Evolutionary conservation across 2,329 filamentous ascomycete species (phyloP).

Genomic region (Calonectria hawksworthii): DNA sequence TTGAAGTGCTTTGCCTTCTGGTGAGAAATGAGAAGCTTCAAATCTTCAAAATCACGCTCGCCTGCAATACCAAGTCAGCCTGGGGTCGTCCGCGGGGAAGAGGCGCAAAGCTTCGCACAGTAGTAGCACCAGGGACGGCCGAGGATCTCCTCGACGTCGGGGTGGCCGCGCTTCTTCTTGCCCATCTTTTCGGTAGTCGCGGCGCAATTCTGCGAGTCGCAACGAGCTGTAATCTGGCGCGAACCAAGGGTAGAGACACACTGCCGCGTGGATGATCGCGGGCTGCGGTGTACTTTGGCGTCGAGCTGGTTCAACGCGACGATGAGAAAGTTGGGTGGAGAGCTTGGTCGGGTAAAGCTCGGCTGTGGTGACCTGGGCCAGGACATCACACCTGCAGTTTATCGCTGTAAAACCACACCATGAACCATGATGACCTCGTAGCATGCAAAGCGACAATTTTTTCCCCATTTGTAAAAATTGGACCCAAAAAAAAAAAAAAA

Average conservation of each 20-base stretch:
- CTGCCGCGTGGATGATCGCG: conserved; percentile 34
- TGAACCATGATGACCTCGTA: background rate
- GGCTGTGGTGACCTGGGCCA: conserved; percentile 25
- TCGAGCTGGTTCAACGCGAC: conserved; percentile 44
- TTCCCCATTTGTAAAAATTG: no score
- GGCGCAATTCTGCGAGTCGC: background rate
- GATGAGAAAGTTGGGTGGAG: conserved; percentile 36
- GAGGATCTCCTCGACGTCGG: conserved; percentile 90
- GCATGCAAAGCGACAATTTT: background rate
- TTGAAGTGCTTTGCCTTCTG: conserved; percentile 99
- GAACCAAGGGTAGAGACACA: conserved; percentile 28
- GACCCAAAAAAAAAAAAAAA: no score
- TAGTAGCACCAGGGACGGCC: conserved; percentile 97
- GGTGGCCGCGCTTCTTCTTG: conserved; percentile 91
- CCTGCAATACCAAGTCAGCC: conserved; percentile 57
- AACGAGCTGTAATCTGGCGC: conserved; percentile 7
- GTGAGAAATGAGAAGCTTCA: conserved; percentile 96
- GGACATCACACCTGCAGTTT: background rate
- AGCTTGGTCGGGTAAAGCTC: conserved; percentile 45
- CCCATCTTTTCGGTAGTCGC: conserved; percentile 68
- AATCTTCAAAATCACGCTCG: conserved; percentile 97
- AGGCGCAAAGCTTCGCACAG: conserved; percentile 66
- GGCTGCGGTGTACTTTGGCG: conserved; percentile 36
- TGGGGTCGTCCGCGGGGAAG: conserved; percentile 23
- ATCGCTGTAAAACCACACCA: background rate